These are phyloP conservation scores for Metarhizium rileyi DNA, from an alignment of 2,329 filamentous ascomycete genomes.

Conservation along the genomic window DNA sequence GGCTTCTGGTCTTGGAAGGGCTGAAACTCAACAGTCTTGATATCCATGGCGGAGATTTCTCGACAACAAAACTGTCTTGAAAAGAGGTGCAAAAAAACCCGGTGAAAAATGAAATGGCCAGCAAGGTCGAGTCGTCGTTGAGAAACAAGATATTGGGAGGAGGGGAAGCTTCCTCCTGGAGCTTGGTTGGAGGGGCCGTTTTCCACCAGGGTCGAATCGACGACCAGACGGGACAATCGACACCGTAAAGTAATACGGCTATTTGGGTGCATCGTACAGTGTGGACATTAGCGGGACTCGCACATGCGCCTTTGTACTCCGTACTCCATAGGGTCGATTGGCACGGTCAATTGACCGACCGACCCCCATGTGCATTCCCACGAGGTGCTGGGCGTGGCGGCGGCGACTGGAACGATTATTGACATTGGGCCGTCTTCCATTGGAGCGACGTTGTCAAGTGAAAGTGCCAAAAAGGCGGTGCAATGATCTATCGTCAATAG, in stretches of 20 bases:
- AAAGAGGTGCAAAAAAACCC: background rate
- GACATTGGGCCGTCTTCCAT: background rate
- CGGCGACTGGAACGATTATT: no score
- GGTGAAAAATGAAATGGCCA: background rate
- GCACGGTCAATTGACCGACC: background rate
- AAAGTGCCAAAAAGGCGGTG: no score
- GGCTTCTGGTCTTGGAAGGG: slow-evolving; percentile 96
- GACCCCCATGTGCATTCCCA: background rate
- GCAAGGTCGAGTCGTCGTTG: background rate
- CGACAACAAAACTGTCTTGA: background rate
- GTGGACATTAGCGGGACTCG: background rate
- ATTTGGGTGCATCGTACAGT: background rate
- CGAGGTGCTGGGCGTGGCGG: slow-evolving; percentile 1
- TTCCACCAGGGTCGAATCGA: background rate
- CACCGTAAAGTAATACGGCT: slow-evolving; percentile 11
- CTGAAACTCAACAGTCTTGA: slow-evolving; percentile 70
- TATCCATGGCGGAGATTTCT: slow-evolving; percentile 44
- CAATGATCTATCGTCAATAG: no score
- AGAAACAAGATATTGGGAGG: slow-evolving; percentile 1
- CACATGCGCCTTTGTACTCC: background rate
- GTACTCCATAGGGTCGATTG: background rate
- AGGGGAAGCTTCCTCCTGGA: slow-evolving; percentile 20
- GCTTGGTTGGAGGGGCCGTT: slow-evolving; percentile 10
- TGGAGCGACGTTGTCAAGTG: no score
- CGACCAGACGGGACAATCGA: background rate